Percentiles rank a stretch among this genome's conserved stretches.
Evolutionary conservation across 2,329 filamentous ascomycete genomes (phyloP).

Genomic region (Paraphaeosphaeria sporulosa): DNA sequence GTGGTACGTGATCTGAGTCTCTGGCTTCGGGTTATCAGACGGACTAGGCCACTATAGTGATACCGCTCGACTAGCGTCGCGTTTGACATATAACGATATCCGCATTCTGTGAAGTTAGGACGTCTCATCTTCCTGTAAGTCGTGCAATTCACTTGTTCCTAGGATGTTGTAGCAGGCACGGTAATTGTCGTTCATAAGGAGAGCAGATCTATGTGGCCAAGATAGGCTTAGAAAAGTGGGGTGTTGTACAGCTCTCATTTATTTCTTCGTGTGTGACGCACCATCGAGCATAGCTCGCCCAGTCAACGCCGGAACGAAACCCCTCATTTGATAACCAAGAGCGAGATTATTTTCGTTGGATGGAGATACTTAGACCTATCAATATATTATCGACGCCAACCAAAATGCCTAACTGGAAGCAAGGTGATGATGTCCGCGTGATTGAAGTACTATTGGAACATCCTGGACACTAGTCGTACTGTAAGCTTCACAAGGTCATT

Average conservation of each 20-base stretch:
- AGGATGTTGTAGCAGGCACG: not conserved
- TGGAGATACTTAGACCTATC: not conserved
- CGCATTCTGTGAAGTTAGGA: constrained; percentile 29
- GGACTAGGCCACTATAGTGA: constrained; percentile 26
- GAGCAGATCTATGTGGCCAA: too few species aligned
- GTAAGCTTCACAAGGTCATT: not conserved
- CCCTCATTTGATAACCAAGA: not conserved
- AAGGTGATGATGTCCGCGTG: not conserved
- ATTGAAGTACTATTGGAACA: not conserved
- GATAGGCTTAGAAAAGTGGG: not conserved
- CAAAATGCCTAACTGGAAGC: not conserved
- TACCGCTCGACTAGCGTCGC: constrained; percentile 20
- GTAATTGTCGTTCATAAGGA: not conserved
- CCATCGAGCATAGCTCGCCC: not conserved
- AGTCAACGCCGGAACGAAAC: not conserved
- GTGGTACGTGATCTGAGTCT: constrained; percentile 35
- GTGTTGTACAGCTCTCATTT: not conserved
- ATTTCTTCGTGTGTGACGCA: not conserved
- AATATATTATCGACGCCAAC: not conserved
- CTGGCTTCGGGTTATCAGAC: constrained; percentile 12
- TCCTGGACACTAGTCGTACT: too few species aligned
- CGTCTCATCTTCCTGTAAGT: not conserved
- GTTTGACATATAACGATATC: constrained; percentile 23
- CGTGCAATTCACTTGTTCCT: not conserved
- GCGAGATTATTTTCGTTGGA: not conserved